These are phyloP conservation scores for Cocos nucifera DNA, from an alignment of 176 grass and related monocot species.

Conservation along the genomic window DNA sequence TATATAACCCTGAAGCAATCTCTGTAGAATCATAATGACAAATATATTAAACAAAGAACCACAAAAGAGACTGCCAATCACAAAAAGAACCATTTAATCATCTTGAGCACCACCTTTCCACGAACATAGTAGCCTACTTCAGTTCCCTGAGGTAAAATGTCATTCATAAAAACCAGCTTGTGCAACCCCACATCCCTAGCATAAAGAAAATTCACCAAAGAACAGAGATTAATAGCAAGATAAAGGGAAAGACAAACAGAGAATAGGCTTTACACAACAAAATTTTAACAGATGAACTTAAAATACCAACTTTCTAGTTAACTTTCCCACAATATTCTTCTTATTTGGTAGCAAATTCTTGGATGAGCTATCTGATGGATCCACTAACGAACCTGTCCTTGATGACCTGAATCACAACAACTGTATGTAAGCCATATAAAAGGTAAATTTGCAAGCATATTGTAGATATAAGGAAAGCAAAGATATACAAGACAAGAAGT, in stretches of 20 bases:
- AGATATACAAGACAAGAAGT: no score
- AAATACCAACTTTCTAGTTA: slow-evolving; percentile 72
- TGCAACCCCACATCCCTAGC: slow-evolving; percentile 55
- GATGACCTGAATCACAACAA: no score
- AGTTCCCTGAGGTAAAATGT: slow-evolving; percentile 72
- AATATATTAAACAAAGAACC: not conserved
- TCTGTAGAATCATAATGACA: not conserved
- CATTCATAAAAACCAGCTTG: slow-evolving; percentile 64
- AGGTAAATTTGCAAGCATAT: no score
- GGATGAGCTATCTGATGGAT: slow-evolving; percentile 16
- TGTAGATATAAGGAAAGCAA: no score
- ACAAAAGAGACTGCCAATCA: slow-evolving; percentile 7
- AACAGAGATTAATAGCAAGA: slow-evolving; percentile 19
- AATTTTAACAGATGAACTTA: not conserved
- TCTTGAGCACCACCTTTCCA: slow-evolving; percentile 46
- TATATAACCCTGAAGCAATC: slow-evolving; percentile 23
- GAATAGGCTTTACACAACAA: not conserved
- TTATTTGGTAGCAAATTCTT: slow-evolving; percentile 40
- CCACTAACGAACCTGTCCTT: slow-evolving; percentile 9
- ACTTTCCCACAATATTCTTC: slow-evolving; percentile 49
- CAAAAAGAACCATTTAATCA: not conserved
- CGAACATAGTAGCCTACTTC: slow-evolving; percentile 80
- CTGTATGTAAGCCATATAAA: no score
- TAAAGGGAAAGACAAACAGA: slow-evolving; percentile 8
- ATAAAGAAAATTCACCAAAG: slow-evolving; percentile 11